phyloP scores from a whole-genome alignment of 2,329 filamentous ascomycete genomes.

The Calonectria naviculata region DNA sequence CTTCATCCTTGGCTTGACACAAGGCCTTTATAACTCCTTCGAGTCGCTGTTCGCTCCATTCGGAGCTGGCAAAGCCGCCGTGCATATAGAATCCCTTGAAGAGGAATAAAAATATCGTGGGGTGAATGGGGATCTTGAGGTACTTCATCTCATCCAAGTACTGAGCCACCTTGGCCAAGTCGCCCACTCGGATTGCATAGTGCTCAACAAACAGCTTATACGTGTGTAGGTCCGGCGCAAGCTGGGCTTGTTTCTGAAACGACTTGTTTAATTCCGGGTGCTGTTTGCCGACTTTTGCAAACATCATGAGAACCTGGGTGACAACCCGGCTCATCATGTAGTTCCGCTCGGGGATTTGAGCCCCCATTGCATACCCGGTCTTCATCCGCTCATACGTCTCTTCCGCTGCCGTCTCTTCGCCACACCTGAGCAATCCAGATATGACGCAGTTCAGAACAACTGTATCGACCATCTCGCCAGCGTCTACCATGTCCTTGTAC shows the following conservation, averaged over 20 bases:
- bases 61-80: conserved; percentile 70
- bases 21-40: conserved; percentile 75
- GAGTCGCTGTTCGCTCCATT: conserved; percentile 80
- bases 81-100: conserved; percentile 85
- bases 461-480: conserved; percentile 89
- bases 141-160: conserved; percentile 84
- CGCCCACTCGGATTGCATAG: conserved; percentile 74
- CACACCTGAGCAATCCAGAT: conserved; percentile 78
- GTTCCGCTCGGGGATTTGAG: conserved; percentile 55
- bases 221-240: conserved; percentile 81
- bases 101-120: conserved; percentile 81
- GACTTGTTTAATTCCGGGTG: conserved; percentile 64
- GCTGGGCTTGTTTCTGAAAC: conserved; percentile 71
- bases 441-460: conserved; percentile 90
- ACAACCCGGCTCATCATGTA: conserved; percentile 62
- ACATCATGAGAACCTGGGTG: conserved; percentile 67
- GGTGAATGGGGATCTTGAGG: conserved; percentile 75
- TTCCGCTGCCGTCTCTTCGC: conserved; percentile 81
- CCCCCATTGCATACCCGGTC: conserved; percentile 57
- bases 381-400: conserved; percentile 90
- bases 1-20: conserved; percentile 62
- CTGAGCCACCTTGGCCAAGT: conserved; percentile 76
- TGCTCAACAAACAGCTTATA: conserved; percentile 84
- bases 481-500: conserved; percentile 85
- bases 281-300: conserved; percentile 63